Base-by-base conservation (phyloP, 2,329 filamentous ascomycete genomes). In the Macrophomina pseudophaseolina region DNA sequence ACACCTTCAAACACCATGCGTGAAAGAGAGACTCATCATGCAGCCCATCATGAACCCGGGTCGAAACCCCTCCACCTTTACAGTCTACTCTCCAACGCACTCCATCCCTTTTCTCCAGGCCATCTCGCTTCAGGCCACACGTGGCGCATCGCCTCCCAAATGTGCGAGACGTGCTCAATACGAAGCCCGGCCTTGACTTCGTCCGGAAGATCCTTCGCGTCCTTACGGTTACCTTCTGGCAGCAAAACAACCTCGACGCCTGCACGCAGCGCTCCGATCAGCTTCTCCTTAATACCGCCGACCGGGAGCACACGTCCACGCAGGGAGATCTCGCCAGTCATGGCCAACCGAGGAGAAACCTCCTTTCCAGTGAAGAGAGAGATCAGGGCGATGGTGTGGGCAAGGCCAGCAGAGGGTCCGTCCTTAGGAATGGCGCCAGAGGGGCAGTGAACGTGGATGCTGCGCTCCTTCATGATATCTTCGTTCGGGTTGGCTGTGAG, bases 201-300 rank as follows among this genome's bases (percentile, higher is more conserved):
- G 69, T 90, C 85, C 0, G 95, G 95, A 65, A 98, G 83, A 79
- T 98, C 94, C 79, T 91, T 91, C 67, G 91, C 90, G 76, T 99
- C 95, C 81, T 98, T 98, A 70, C 90, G 87, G 78, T 99, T 99
- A 72, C 92, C 90, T 38, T 90, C 87, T 3, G 95, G 95, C 7
- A 99, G 83, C 68, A 99, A 79, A 7, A 99, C 94, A 38, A 92
- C 94, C 85, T 97, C 97, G 69, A 99, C 94, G 33, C 95, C 95
- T 1, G 95, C 95, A 65, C 94, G 87, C 75, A 96, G 84, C 8
- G 95, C 95, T 28, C 95, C 95, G 75, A 99, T 98, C 64, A 98
- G 85, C 80, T 99, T 99, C 87, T 99, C 94, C 81, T 98, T 97
- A 82, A 99, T 98, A 18, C 95, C 95, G 64, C 95, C 95, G 42